A percentile compares a stretch with the other conserved stretches of the same genome.
Conservation (phyloP, 495 filamentous ascomycete genomes). For the Clohesyomyces aquaticus region DNA sequence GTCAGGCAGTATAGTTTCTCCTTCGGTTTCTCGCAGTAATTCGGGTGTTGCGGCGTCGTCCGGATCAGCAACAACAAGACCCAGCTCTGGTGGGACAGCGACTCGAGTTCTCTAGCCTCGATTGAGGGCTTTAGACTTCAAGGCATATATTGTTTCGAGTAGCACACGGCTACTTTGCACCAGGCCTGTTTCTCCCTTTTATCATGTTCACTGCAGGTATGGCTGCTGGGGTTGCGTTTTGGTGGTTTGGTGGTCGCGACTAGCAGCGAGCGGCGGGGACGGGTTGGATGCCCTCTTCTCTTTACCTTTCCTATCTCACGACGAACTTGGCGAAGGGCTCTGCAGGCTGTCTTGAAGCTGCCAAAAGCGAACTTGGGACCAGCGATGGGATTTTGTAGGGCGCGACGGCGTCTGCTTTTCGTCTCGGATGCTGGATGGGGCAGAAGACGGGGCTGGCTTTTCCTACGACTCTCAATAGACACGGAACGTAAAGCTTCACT, state of each 20-base stretch:
- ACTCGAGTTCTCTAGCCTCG: constrained; percentile 7
- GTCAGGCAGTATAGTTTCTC: constrained; percentile 28
- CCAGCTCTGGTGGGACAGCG: constrained; percentile 24
- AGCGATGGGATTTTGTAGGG: background rate
- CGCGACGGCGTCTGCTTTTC: constrained; percentile 9
- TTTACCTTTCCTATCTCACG: background rate
- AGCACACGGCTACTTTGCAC: background rate
- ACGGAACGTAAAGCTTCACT: constrained; percentile 33
- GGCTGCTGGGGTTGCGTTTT: background rate
- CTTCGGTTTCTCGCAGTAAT: constrained; percentile 8
- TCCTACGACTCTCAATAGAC: constrained; percentile 28
- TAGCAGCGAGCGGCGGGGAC: too few species aligned
- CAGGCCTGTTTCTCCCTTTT: background rate
- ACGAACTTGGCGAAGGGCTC: background rate
- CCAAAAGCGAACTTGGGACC: constrained; percentile 16
- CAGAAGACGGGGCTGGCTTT: background rate
- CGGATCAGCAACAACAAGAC: constrained; percentile 23
- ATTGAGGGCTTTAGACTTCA: background rate
- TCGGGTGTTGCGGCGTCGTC: constrained; percentile 7
- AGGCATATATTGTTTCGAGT: constrained; percentile 1
- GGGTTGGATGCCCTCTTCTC: background rate
- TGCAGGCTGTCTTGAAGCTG: background rate
- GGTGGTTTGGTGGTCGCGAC: background rate
- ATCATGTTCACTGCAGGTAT: background rate
- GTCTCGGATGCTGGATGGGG: background rate